Percentiles rank a stretch among this genome's conserved stretches.
phyloP scores from a whole-genome alignment of 108 stramenopile genomes.

The Aurantiochytrium sp. region DNA sequence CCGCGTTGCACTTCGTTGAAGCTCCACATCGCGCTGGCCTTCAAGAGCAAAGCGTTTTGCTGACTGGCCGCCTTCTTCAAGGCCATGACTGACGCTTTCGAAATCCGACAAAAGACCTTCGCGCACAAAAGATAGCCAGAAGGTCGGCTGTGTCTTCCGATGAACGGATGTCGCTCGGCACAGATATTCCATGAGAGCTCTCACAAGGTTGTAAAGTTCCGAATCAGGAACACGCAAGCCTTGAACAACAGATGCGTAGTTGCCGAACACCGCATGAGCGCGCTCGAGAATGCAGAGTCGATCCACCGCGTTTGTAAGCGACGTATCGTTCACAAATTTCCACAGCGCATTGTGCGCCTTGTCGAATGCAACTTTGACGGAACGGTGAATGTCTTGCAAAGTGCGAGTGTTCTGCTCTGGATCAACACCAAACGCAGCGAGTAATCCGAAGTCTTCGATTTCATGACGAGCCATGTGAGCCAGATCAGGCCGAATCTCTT shows the following conservation, averaged over 20 bases:
- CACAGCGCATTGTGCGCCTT: neutral
- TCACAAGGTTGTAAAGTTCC: neutral
- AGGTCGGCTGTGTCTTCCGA: neutral
- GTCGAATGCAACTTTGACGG: neutral
- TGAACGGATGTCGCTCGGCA: neutral
- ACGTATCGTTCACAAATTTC: neutral
- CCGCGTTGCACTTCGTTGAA: neutral
- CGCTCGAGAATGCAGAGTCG: neutral
- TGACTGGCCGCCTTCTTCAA: neutral
- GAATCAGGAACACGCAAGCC: neutral
- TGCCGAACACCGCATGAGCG: neutral
- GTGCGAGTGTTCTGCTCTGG: neutral
- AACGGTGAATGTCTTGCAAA: neutral
- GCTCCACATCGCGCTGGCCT: neutral
- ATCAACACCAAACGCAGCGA: neutral
- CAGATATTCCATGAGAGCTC: neutral
- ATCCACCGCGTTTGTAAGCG: neutral
- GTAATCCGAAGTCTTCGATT: neutral
- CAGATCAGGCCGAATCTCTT: neutral
- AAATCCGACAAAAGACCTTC: neutral
- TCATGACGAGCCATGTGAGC: neutral
- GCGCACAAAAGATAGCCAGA: neutral
- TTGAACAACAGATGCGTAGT: neutral
- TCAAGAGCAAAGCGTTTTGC: neutral
- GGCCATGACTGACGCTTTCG: neutral